Percentiles rank a stretch among this genome's conserved stretches.
phyloP scores from a whole-genome alignment of 768 basidiomycete genomes.

The Mycena haematopus region DNA sequence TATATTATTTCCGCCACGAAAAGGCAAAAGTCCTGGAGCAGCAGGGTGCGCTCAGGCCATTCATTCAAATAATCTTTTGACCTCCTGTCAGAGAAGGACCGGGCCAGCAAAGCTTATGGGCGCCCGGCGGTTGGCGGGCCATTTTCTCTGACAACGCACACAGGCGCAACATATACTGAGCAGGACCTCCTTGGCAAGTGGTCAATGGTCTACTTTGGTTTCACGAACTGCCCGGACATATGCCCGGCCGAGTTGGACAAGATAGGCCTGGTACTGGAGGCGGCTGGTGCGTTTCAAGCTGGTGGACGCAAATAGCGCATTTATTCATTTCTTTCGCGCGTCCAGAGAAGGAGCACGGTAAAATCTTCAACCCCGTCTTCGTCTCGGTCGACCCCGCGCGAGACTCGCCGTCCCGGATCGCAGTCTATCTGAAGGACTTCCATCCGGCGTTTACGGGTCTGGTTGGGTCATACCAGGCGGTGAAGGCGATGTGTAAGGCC shows the following conservation, averaged over 20 bases:
- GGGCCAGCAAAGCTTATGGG: constrained; percentile 75
- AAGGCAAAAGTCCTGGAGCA: constrained; percentile 80
- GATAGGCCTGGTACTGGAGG: constrained; percentile 77
- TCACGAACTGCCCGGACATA: constrained; percentile 99
- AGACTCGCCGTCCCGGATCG: constrained; percentile 69
- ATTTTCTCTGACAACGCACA: constrained; percentile 75
- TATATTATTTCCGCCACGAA: constrained; percentile 88
- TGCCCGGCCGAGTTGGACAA: constrained; percentile 99
- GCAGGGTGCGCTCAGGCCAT: constrained; percentile 59
- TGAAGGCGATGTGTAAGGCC: constrained; percentile 90
- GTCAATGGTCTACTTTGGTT: constrained; percentile 97
- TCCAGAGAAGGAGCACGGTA: constrained; percentile 72
- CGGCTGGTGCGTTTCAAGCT: constrained; percentile 74
- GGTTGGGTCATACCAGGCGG: constrained; percentile 80
- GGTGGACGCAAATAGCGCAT: neutral
- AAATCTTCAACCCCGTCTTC: constrained; percentile 87
- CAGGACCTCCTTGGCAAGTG: constrained; percentile 87
- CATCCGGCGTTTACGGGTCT: constrained; percentile 90
- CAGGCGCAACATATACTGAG: constrained; percentile 78
- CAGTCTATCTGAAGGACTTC: constrained; percentile 80
- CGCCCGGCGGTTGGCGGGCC: constrained; percentile 91
- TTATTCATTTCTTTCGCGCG: neutral
- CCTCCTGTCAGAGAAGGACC: constrained; percentile 67
- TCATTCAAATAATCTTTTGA: constrained; percentile 3
- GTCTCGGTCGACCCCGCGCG: constrained; percentile 97